Conservation (phyloP, 495 filamentous ascomycete genomes). For the Aspergillus sparsus region DNA sequence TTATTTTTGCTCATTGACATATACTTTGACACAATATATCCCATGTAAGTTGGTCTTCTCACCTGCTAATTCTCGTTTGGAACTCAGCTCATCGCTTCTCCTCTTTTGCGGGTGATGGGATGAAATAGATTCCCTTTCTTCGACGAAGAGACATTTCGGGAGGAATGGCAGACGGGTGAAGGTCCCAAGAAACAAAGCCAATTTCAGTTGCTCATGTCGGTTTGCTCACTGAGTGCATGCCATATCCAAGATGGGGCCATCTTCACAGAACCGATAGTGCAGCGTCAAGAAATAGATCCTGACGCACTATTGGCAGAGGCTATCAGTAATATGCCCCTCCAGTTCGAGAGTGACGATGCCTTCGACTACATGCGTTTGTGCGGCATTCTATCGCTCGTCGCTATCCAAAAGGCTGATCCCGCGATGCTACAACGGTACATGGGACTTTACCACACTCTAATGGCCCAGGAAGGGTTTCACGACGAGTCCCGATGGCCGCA, state of each 20-base stretch:
- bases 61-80: too few species aligned
- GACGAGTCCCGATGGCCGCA: constrained; percentile 10
- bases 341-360: background rate
- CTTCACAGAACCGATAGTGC: background rate
- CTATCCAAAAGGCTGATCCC: background rate
- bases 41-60: background rate
- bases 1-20: constrained; percentile 5
- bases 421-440: constrained; percentile 5
- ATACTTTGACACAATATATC: constrained; percentile 10
- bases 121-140: constrained; percentile 1
- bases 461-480: background rate
- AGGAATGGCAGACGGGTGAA: background rate
- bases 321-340: background rate
- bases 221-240: constrained; percentile 5
- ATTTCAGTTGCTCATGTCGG: constrained; percentile 2
- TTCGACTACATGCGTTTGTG: background rate
- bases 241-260: constrained; percentile 3
- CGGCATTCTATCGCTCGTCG: background rate
- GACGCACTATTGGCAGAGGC: background rate
- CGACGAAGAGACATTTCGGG: background rate
- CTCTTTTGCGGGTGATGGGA: too few species aligned
- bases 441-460: background rate
- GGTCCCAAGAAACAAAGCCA: background rate
- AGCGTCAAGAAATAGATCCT: background rate
- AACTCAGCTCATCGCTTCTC: background rate